phyloP scores from a whole-genome alignment of 73 alveolate species.

The Paramecium sonneborni region DNA sequence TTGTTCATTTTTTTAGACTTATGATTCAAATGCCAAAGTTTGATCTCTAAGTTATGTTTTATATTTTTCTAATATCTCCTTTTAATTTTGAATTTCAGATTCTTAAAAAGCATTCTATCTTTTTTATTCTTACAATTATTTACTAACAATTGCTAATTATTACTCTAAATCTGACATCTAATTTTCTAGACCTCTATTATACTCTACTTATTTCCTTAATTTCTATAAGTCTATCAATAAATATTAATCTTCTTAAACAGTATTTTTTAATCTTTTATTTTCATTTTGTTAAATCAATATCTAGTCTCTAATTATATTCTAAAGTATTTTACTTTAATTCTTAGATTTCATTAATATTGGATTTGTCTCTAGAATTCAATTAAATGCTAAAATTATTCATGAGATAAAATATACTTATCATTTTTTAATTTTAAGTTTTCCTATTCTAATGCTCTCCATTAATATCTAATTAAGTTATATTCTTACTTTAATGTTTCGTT shows the following conservation, averaged over 20 bases:
- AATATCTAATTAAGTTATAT: background rate
- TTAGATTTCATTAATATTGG: background rate
- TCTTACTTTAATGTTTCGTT: background rate
- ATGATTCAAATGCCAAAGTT: background rate
- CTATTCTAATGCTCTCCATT: conserved; percentile 1
- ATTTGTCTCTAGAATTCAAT: background rate
- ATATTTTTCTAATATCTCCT: background rate
- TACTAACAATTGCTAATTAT: background rate
- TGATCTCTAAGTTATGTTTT: background rate
- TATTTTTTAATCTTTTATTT: conserved; percentile 1
- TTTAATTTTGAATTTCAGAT: background rate
- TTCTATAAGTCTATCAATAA: background rate
- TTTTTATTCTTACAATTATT: background rate
- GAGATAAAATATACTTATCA: background rate
- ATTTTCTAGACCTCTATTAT: background rate
- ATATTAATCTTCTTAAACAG: background rate
- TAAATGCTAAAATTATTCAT: background rate
- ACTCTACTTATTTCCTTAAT: background rate
- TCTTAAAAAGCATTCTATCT: background rate
- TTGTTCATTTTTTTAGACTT: background rate
- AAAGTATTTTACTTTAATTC: background rate
- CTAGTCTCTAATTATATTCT: background rate
- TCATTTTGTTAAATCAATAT: background rate
- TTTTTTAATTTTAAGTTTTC: background rate
- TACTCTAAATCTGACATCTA: background rate